Conservation (phyloP, 2,329 filamentous ascomycete genomes). For the Chrysosporium queenslandicum region DNA sequence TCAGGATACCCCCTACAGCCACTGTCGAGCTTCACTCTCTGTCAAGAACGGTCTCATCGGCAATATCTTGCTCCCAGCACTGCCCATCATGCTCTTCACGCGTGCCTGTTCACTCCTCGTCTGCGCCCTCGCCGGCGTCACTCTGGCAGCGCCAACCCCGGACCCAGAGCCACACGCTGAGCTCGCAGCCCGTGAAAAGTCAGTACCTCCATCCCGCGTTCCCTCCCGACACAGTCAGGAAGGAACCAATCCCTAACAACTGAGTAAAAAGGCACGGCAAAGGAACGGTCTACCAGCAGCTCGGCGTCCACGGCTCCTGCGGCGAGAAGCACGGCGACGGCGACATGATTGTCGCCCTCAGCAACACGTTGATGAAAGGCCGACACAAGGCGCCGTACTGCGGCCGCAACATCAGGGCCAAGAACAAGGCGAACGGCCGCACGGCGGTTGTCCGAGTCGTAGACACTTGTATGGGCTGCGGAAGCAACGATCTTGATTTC, state of each 20-base stretch:
- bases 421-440: conserved; percentile 13
- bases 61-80: too few relatives aligned
- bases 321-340: conserved; percentile 10
- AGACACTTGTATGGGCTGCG: conserved; percentile 15
- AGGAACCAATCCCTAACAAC: not conserved
- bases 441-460: conserved; percentile 9
- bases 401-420: conserved; percentile 11
- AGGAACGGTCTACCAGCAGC: conserved; percentile 14
- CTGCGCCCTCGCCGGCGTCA: not conserved
- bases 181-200: not conserved
- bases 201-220: not conserved
- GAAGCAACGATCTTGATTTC: conserved; percentile 16
- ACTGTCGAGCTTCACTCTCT: too few relatives aligned
- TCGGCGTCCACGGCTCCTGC: conserved; percentile 10
- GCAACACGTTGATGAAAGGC: conserved; percentile 10
- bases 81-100: conserved; percentile 4
- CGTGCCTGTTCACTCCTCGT: conserved; percentile 1
- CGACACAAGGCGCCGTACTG: conserved; percentile 9
- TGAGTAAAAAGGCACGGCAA: conserved; percentile 3
- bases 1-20: too few relatives aligned
- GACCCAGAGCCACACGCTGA: not conserved
- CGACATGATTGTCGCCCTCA: conserved; percentile 13
- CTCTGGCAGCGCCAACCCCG: conserved; percentile 2
- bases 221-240: not conserved
- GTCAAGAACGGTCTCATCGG: too few relatives aligned